phyloP scores from a whole-genome alignment of 1,284 basidiomycete species.

The Taiwanofungus camphoratus region DNA sequence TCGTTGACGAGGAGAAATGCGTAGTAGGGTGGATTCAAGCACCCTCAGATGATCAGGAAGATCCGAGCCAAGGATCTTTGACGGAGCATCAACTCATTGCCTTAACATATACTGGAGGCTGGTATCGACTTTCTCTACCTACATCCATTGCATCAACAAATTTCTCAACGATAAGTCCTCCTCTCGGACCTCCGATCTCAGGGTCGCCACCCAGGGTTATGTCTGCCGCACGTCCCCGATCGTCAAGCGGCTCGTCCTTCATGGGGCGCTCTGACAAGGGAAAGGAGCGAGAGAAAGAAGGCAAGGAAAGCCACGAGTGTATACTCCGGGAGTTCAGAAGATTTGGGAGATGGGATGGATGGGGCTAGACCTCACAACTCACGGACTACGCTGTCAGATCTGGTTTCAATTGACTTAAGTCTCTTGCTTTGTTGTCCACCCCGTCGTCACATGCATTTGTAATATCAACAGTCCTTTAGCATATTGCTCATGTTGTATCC shows the following conservation, averaged over 20 bases:
- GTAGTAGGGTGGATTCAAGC: constrained; percentile 80
- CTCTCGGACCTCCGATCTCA: constrained; percentile 19
- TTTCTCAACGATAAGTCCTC: constrained; percentile 15
- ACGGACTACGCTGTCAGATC: constrained; percentile 5
- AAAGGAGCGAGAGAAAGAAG: constrained; percentile 53
- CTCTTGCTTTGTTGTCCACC: constrained; percentile 6
- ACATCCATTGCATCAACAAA: constrained; percentile 25
- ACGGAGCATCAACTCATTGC: constrained; percentile 78
- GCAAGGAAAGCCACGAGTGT: constrained; percentile 60
- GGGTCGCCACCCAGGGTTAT: constrained; percentile 39
- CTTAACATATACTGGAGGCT: constrained; percentile 85
- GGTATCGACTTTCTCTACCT: constrained; percentile 83
- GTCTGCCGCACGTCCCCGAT: constrained; percentile 36
- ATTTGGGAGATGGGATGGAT: constrained; percentile 83
- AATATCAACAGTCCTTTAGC: constrained; percentile 4
- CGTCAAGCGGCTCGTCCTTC: constrained; percentile 49
- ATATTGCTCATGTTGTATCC: constrained; percentile 15
- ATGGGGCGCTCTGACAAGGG: constrained; percentile 49
- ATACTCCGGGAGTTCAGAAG: constrained; percentile 68
- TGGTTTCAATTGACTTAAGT: constrained; percentile 2
- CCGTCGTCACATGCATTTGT: constrained; percentile 12
- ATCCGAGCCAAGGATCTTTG: constrained; percentile 17
- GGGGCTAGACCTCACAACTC: constrained; percentile 43
- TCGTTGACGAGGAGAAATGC: constrained; percentile 78
- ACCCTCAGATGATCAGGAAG: constrained; percentile 35